Percentiles rank a stretch among this genome's conserved stretches.
Evolutionary conservation across 306 rosid genomes (phyloP).

Genomic region (Biancaea sappan): DNA sequence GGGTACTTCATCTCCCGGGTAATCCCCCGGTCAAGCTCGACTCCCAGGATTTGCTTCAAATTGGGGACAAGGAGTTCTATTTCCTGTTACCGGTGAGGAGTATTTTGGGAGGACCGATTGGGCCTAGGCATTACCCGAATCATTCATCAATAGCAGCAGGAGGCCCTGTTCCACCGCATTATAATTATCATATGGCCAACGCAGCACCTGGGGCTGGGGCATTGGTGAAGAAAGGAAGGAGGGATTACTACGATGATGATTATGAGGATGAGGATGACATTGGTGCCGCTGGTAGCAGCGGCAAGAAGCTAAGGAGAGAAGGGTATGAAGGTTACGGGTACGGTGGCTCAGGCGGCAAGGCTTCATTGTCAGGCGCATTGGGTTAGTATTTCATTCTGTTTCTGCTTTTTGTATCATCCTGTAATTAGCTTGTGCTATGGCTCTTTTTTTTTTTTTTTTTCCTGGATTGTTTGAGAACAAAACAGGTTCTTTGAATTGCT

Average conservation of each 20-base stretch:
- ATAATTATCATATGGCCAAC: constrained; percentile 51
- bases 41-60: constrained; percentile 93
- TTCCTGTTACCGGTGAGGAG: constrained; percentile 81
- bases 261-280: constrained; percentile 73
- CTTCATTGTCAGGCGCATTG: constrained; percentile 54
- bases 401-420: neutral
- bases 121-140: constrained; percentile 58
- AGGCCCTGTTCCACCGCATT: constrained; percentile 40
- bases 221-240: constrained; percentile 66
- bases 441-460: neutral
- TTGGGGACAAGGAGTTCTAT: constrained; percentile 96
- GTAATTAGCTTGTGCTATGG: neutral
- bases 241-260: constrained; percentile 78
- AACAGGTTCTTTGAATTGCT: neutral
- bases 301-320: constrained; percentile 80
- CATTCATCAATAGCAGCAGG: constrained; percentile 30
- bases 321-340: constrained; percentile 66
- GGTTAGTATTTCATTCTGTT: constrained; percentile 51
- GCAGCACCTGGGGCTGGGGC: constrained; percentile 44
- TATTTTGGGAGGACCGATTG: constrained; percentile 62
- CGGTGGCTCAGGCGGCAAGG: constrained; percentile 67
- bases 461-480: neutral
- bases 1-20: constrained; percentile 93
- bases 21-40: constrained; percentile 95
- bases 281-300: constrained; percentile 58